These are phyloP conservation scores for Domatiomyces catenatus DNA, from an alignment of 2,329 filamentous ascomycete species.

Conservation along the genomic window DNA sequence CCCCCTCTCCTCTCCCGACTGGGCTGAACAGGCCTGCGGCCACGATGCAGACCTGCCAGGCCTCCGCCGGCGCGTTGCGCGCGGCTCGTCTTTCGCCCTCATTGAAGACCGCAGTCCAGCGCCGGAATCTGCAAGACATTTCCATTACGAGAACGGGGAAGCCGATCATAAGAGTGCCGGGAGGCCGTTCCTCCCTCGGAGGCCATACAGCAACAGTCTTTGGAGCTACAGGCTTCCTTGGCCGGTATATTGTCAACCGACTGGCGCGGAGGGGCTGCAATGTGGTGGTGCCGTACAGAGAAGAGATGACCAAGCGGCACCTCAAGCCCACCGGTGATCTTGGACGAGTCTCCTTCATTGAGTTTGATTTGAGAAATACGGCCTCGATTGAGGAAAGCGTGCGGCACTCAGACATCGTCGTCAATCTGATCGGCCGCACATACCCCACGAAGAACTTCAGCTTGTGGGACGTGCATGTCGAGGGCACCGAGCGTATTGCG, in stretches of 20 bases:
- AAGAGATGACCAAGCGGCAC: constrained; percentile 96
- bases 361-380: constrained; percentile 90
- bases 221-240: constrained; percentile 87
- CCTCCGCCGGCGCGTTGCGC: constrained; percentile 32
- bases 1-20: not conserved
- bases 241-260: constrained; percentile 93
- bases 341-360: constrained; percentile 75
- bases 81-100: constrained; percentile 20
- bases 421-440: constrained; percentile 85
- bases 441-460: constrained; percentile 98
- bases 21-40: constrained; percentile 5
- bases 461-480: constrained; percentile 80
- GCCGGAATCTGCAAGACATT: constrained; percentile 57
- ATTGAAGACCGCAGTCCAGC: constrained; percentile 20
- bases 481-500: constrained; percentile 79
- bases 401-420: constrained; percentile 90
- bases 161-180: constrained; percentile 74
- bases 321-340: constrained; percentile 92
- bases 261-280: constrained; percentile 87
- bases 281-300: constrained; percentile 81
- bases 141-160: constrained; percentile 91
- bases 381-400: constrained; percentile 92
- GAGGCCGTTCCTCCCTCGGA: constrained; percentile 64
- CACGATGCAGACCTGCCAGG: constrained; percentile 15
- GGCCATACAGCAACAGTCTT: constrained; percentile 96